A percentile compares a stretch with the other conserved stretches of the same genome.
Conservation (phyloP, 1,284 basidiomycete genomes). For the Earliella scabrosa region DNA sequence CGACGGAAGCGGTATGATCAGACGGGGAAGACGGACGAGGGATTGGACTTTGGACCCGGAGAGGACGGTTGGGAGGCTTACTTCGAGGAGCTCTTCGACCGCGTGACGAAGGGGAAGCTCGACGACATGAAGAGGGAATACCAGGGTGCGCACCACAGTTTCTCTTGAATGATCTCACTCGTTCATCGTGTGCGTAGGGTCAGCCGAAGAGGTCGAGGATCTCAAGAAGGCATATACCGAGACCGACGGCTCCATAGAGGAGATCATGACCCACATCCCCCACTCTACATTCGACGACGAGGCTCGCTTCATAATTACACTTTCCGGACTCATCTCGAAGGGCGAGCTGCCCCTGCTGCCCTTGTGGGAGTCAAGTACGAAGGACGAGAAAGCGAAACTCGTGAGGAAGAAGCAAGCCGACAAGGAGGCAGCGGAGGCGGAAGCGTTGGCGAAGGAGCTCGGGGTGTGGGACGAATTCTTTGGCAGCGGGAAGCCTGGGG, state of each 20-base stretch:
- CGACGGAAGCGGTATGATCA: constrained; percentile 78
- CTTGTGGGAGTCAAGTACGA: constrained; percentile 73
- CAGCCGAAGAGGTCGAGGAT: constrained; percentile 82
- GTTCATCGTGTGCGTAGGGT: constrained; percentile 58
- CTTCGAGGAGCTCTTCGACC: constrained; percentile 87
- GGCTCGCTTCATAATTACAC: constrained; percentile 72
- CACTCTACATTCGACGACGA: constrained; percentile 87
- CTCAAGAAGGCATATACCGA: constrained; percentile 74
- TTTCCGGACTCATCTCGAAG: constrained; percentile 70
- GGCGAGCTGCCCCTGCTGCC: constrained; percentile 61
- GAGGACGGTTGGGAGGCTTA: constrained; percentile 94
- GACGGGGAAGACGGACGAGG: constrained; percentile 85
- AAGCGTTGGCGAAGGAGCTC: constrained; percentile 83
- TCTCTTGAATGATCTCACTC: background rate
- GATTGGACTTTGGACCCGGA: constrained; percentile 69
- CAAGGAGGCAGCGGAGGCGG: constrained; percentile 86
- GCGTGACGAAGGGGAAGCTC: constrained; percentile 82
- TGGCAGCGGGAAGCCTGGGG: constrained; percentile 75
- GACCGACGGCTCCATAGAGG: constrained; percentile 71
- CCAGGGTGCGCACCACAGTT: constrained; percentile 63
- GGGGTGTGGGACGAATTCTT: constrained; percentile 97
- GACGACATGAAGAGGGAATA: constrained; percentile 92
- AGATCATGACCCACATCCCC: constrained; percentile 84
- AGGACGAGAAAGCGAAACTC: constrained; percentile 79
- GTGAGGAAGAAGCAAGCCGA: constrained; percentile 75